Evolutionary conservation across 805 yeast genomes (phyloP).

Genomic region (Cyberlindnera mrakii): DNA sequence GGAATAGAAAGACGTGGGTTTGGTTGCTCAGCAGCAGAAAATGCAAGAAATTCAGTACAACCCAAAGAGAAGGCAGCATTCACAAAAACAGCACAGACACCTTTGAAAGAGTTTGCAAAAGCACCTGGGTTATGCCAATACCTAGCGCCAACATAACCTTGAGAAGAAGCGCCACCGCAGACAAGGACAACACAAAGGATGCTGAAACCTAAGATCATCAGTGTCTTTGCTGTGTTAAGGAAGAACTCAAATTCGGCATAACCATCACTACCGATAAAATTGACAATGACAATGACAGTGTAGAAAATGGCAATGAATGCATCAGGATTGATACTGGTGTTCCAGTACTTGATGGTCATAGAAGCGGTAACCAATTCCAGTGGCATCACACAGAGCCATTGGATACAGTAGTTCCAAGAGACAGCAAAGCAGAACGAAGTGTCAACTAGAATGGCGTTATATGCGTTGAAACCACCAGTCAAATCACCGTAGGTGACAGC

Average conservation of each 20-base stretch:
- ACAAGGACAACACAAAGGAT: constrained; percentile 48
- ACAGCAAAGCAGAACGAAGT: constrained; percentile 57
- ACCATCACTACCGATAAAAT: constrained; percentile 55
- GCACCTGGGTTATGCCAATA: constrained; percentile 58
- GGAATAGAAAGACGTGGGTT: constrained; percentile 57
- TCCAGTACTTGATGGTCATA: constrained; percentile 45
- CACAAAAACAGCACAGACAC: constrained; percentile 57
- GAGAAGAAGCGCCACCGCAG: constrained; percentile 53
- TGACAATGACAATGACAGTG: constrained; percentile 42
- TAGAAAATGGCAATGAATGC: constrained; percentile 54
- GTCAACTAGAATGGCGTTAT: constrained; percentile 34
- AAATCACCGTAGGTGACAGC: constrained; percentile 35
- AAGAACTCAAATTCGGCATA: constrained; percentile 66
- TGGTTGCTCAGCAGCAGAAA: constrained; percentile 61
- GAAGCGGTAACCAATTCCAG: constrained; percentile 52
- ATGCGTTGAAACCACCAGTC: constrained; percentile 35
- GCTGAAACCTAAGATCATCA: constrained; percentile 53
- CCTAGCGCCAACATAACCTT: constrained; percentile 52
- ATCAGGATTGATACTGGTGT: constrained; percentile 37
- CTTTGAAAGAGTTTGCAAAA: constrained; percentile 42
- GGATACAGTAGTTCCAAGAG: constrained; percentile 52
- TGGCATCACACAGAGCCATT: constrained; percentile 51
- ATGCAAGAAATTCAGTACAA: constrained; percentile 61
- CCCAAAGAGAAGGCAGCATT: constrained; percentile 61
- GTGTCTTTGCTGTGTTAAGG: constrained; percentile 48